These are phyloP conservation scores for Cadophora sp. DNA, from an alignment of 2,329 filamentous ascomycete species.

Conservation along the genomic window DNA sequence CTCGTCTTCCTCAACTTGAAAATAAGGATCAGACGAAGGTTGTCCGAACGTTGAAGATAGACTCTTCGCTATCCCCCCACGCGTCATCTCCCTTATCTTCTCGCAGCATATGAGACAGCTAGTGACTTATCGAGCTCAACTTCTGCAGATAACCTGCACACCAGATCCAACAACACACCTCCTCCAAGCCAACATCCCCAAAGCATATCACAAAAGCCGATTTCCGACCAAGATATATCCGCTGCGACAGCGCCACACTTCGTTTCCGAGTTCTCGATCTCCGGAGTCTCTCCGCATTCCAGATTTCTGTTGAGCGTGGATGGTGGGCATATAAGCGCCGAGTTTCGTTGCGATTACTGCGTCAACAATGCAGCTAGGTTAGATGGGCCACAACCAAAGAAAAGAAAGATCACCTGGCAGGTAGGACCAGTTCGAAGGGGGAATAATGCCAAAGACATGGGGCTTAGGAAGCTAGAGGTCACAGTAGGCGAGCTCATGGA, in stretches of 20 bases:
- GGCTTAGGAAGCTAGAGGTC: too few relatives aligned
- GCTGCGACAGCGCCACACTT: background rate
- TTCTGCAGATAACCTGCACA: background rate
- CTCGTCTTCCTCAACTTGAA: too few relatives aligned
- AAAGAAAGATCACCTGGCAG: constrained; percentile 19
- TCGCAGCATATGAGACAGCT: background rate
- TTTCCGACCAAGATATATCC: constrained; percentile 1
- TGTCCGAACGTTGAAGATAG: too few relatives aligned
- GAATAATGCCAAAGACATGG: too few relatives aligned
- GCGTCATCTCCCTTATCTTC: too few relatives aligned
- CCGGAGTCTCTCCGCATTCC: background rate
- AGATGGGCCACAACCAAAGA: constrained; percentile 7
- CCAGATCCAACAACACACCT: background rate
- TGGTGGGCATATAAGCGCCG: background rate
- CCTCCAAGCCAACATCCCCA: background rate
- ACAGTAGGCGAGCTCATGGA: too few relatives aligned
- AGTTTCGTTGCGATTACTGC: background rate
- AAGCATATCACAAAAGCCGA: background rate
- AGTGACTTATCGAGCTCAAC: background rate
- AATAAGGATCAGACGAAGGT: too few relatives aligned
- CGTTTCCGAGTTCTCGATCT: background rate
- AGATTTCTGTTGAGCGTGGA: background rate
- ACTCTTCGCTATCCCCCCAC: too few relatives aligned
- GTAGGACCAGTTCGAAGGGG: too few relatives aligned
- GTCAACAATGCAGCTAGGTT: constrained; percentile 1